phyloP scores from a whole-genome alignment of 305 asterid genomes.

The Salvia sclarea region DNA sequence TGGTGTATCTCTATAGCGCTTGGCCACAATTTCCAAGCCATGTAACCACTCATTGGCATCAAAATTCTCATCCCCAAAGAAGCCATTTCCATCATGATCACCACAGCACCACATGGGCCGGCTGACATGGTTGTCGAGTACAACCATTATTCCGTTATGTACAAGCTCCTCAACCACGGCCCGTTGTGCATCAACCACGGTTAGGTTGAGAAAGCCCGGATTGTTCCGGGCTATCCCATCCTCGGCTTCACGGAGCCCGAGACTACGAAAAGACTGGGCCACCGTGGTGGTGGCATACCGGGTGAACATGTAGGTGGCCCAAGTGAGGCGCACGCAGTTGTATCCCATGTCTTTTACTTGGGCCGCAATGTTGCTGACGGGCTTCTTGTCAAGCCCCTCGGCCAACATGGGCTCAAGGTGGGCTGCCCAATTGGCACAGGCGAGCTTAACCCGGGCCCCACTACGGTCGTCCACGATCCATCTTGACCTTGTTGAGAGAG shows the following conservation, averaged over 20 bases:
- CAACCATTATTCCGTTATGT: slow-evolving; percentile 49
- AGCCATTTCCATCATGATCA: slow-evolving; percentile 66
- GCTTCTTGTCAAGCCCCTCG: slow-evolving; percentile 60
- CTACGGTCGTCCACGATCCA: slow-evolving; percentile 65
- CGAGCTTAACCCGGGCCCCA: slow-evolving; percentile 51
- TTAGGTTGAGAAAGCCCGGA: slow-evolving; percentile 39
- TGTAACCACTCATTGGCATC: slow-evolving; percentile 60
- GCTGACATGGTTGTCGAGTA: slow-evolving; percentile 73
- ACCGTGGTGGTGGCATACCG: slow-evolving; percentile 38
- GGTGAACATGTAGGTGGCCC: slow-evolving; percentile 68
- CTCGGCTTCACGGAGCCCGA: slow-evolving; percentile 39
- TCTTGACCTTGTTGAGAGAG: slow-evolving; percentile 65
- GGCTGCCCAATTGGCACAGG: slow-evolving; percentile 62
- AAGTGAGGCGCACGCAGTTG: slow-evolving; percentile 71
- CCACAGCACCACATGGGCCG: slow-evolving; percentile 69
- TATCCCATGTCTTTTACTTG: slow-evolving; percentile 51
- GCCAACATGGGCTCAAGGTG: slow-evolving; percentile 64
- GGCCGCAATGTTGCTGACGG: slow-evolving; percentile 37
- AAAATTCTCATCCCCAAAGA: slow-evolving; percentile 63
- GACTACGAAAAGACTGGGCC: slow-evolving; percentile 30
- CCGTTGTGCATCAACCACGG: slow-evolving; percentile 55
- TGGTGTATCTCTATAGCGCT: slow-evolving; percentile 42
- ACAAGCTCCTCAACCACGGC: slow-evolving; percentile 50
- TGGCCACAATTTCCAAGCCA: slow-evolving; percentile 50
- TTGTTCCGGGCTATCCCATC: slow-evolving; percentile 42